These are phyloP conservation scores for Cordia subcordata DNA, from an alignment of 257 asterid genomes.

Conservation along the genomic window DNA sequence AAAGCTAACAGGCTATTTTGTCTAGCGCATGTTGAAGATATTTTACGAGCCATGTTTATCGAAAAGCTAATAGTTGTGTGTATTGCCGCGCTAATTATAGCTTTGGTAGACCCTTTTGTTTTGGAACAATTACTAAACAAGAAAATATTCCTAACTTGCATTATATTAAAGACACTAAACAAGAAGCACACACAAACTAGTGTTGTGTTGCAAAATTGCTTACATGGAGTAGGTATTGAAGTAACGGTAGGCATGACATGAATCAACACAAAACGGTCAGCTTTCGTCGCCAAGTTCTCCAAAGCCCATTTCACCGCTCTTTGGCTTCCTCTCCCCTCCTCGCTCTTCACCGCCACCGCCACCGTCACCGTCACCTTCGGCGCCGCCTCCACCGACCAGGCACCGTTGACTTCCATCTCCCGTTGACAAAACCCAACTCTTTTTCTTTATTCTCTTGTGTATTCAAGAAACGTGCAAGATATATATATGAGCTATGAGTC, in stretches of 20 bases:
- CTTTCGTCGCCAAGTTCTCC: slow-evolving; percentile 46
- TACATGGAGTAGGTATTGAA: slow-evolving; percentile 79
- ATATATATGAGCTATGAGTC: neutral
- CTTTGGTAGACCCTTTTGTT: too few relatives aligned
- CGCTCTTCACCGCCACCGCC: slow-evolving; percentile 77
- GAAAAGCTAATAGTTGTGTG: too few relatives aligned
- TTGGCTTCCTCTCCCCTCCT: slow-evolving; percentile 64
- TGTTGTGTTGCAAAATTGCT: neutral
- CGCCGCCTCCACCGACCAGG: slow-evolving; percentile 13
- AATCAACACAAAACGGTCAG: slow-evolving; percentile 49
- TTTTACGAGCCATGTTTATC: too few relatives aligned
- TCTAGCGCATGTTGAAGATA: too few relatives aligned
- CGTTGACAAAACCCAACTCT: too few relatives aligned
- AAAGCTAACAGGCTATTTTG: too few relatives aligned
- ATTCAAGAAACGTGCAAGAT: neutral
- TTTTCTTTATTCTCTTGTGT: too few relatives aligned
- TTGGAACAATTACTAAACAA: too few relatives aligned
- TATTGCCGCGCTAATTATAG: too few relatives aligned
- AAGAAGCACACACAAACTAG: too few relatives aligned
- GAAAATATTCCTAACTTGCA: too few relatives aligned
- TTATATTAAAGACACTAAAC: too few relatives aligned
- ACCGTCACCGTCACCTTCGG: slow-evolving; percentile 30
- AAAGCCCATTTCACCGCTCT: slow-evolving; percentile 83
- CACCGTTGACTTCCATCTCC: slow-evolving; percentile 10
- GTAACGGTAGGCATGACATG: slow-evolving; percentile 62